phyloP scores from a whole-genome alignment of 495 filamentous ascomycete genomes.

The Penicillium macrosclerotiorum region DNA sequence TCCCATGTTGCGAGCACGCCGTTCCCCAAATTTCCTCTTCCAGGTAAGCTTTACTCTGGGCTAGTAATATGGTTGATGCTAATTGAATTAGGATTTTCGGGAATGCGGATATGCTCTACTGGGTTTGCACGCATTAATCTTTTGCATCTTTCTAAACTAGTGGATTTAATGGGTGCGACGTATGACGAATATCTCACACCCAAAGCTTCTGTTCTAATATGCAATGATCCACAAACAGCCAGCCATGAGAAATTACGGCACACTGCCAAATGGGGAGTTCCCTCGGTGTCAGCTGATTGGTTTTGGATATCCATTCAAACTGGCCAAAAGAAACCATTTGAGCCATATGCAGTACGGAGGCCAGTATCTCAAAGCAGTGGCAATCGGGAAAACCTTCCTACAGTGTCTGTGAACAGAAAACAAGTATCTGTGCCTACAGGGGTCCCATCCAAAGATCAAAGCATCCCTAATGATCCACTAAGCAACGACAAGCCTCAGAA shows the following conservation, averaged over 20 bases:
- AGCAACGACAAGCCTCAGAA: neutral
- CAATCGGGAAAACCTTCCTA: constrained; percentile 20
- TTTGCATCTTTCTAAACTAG: constrained; percentile 73
- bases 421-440: neutral
- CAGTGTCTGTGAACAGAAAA: constrained; percentile 15
- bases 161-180: constrained; percentile 66
- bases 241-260: constrained; percentile 75
- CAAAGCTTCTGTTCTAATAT: constrained; percentile 67
- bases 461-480: neutral
- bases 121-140: constrained; percentile 83
- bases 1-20: constrained; percentile 72
- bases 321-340: constrained; percentile 52
- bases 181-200: constrained; percentile 74
- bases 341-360: constrained; percentile 41
- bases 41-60: constrained; percentile 40
- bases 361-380: constrained; percentile 24
- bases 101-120: constrained; percentile 71
- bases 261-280: constrained; percentile 69
- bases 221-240: constrained; percentile 52
- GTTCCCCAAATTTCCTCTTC: constrained; percentile 65
- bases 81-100: constrained; percentile 53
- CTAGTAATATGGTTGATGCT: constrained; percentile 7
- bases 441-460: no score
- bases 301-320: constrained; percentile 73
- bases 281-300: constrained; percentile 77